A percentile compares a stretch with the other conserved stretches of the same genome.
phyloP scores from a whole-genome alignment of 2,329 filamentous ascomycete species.

The Ambrosiella beaveri region DNA sequence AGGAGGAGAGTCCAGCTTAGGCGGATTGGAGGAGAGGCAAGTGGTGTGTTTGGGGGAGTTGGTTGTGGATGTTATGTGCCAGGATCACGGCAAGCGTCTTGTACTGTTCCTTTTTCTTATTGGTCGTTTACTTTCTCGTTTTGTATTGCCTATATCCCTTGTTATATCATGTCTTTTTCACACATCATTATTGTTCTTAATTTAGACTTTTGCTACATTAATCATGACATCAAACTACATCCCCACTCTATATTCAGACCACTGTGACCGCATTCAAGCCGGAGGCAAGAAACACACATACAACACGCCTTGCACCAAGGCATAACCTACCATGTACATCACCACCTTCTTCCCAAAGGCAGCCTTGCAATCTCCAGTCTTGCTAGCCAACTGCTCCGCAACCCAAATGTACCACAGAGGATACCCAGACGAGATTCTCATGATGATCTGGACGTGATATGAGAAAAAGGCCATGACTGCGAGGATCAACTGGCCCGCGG shows the following conservation, averaged over 20 bases:
- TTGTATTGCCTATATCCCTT: not conserved
- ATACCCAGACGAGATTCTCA: constrained; percentile 71
- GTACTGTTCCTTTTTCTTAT: constrained; percentile 1
- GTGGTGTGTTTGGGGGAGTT: not conserved
- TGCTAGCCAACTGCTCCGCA: constrained; percentile 29
- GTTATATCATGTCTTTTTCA: not conserved
- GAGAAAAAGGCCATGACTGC: constrained; percentile 54
- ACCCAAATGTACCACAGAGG: constrained; percentile 80
- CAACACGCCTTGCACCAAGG: constrained; percentile 60
- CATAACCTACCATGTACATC: constrained; percentile 65
- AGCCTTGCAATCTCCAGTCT: constrained; percentile 15
- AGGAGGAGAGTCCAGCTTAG: not conserved
- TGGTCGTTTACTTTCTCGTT: not conserved
- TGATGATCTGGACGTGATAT: constrained; percentile 92
- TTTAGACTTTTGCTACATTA: not conserved
- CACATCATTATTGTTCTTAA: not conserved
- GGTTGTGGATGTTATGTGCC: not conserved
- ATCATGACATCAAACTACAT: not conserved
- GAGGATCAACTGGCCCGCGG: constrained; percentile 55
- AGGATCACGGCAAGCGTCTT: not conserved
- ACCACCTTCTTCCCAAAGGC: constrained; percentile 27
- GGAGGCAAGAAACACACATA: constrained; percentile 87
- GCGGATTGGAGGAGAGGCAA: not conserved
- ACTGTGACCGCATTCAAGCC: constrained; percentile 26
- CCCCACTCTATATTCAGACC: not conserved